Evolutionary conservation across 1,284 basidiomycete genomes (phyloP).

Genomic region (Ustilago vetiveriae): DNA sequence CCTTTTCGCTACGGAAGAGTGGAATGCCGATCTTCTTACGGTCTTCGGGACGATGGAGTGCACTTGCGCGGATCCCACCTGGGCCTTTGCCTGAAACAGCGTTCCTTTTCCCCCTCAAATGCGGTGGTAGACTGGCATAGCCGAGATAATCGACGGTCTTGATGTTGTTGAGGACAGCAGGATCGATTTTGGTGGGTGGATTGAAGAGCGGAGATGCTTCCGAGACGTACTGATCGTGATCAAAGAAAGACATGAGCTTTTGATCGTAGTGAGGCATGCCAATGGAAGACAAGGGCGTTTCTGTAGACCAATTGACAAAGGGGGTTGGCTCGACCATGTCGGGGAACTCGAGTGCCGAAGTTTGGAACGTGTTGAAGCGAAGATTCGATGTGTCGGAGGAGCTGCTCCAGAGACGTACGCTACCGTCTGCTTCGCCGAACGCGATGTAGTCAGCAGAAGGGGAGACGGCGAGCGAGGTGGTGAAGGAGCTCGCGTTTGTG

Average conservation of each 20-base stretch:
- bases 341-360: conserved; percentile 83
- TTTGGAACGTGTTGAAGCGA: conserved; percentile 85
- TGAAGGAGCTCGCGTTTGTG: conserved; percentile 74
- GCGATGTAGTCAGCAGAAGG: conserved; percentile 88
- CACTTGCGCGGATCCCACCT: conserved; percentile 42
- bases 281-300: conserved; percentile 87
- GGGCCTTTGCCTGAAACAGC: conserved; percentile 71
- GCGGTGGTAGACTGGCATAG: conserved; percentile 84
- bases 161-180: conserved; percentile 79
- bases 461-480: conserved; percentile 84
- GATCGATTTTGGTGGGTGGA: conserved; percentile 80
- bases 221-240: conserved; percentile 53
- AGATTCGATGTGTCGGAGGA: conserved; percentile 69
- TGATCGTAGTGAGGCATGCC: conserved; percentile 88
- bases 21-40: conserved; percentile 68
- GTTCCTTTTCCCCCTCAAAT: conserved; percentile 83
- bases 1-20: conserved; percentile 85
- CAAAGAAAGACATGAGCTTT: conserved; percentile 81
- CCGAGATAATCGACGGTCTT: conserved; percentile 87
- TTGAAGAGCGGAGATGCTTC: conserved; percentile 70
- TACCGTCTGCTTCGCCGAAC: conserved; percentile 88
- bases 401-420: conserved; percentile 83
- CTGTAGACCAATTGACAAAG: conserved; percentile 79
- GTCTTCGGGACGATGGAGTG: conserved; percentile 52
- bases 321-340: conserved; percentile 78